phyloP scores from a whole-genome alignment of 2,329 filamentous ascomycete species.

The Calonectria multiphialidica region DNA sequence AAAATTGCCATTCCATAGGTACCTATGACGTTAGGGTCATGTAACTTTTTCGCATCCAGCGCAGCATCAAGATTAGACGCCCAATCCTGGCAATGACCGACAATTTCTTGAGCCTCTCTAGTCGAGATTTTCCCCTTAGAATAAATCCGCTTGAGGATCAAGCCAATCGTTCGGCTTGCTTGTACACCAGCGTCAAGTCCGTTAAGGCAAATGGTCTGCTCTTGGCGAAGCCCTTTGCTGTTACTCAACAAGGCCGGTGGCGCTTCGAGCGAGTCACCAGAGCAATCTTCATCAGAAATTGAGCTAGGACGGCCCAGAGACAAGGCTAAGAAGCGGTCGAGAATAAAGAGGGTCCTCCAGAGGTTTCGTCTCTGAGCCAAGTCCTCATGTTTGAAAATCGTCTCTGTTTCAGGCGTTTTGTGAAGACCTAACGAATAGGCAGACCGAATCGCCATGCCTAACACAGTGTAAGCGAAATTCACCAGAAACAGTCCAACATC shows the following conservation, averaged over 20 bases:
- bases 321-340: constrained; percentile 73
- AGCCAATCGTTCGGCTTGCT: constrained; percentile 68
- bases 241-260: constrained; percentile 44
- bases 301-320: constrained; percentile 72
- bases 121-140: constrained; percentile 70
- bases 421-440: constrained; percentile 74
- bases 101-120: constrained; percentile 67
- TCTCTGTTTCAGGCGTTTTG: constrained; percentile 66
- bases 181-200: constrained; percentile 68
- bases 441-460: constrained; percentile 73
- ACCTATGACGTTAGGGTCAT: constrained; percentile 2
- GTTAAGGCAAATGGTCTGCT: constrained; percentile 9
- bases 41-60: constrained; percentile 57
- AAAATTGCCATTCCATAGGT: constrained; percentile 69
- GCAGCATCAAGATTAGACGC: constrained; percentile 53
- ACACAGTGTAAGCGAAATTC: not conserved
- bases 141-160: constrained; percentile 71
- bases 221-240: not conserved
- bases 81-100: constrained; percentile 45
- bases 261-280: constrained; percentile 57
- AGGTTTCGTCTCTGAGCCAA: constrained; percentile 65
- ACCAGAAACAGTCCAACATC: not conserved
- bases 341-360: constrained; percentile 74
- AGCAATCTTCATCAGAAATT: constrained; percentile 73
- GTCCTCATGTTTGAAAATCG: constrained; percentile 62